Evolutionary conservation across 2,329 filamentous ascomycete species (phyloP).

Genomic region (Fusarium zealandicum): DNA sequence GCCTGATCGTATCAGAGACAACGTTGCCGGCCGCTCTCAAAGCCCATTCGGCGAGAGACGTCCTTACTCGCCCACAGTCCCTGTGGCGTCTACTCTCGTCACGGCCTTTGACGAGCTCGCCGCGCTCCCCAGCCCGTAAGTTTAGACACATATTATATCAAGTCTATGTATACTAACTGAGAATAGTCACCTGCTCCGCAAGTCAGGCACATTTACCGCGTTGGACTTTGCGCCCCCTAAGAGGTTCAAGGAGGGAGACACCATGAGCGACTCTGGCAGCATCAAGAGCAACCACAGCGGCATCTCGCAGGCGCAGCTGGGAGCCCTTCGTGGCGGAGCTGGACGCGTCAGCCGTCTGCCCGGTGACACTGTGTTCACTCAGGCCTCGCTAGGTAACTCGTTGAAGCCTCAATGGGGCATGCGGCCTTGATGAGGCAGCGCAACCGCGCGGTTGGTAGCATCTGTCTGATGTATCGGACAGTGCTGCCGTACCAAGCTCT

Average conservation of each 20-base stretch:
- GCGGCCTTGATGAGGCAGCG: slow-evolving; percentile 49
- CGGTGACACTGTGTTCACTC: slow-evolving; percentile 80
- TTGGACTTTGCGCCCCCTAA: slow-evolving; percentile 84
- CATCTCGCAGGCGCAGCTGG: slow-evolving; percentile 72
- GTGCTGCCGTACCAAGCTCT: slow-evolving; percentile 11
- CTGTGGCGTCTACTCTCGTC: slow-evolving; percentile 78
- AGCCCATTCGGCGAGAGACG: slow-evolving; percentile 69
- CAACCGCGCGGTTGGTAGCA: slow-evolving; percentile 5
- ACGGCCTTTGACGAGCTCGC: slow-evolving; percentile 88
- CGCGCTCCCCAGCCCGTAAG: slow-evolving; percentile 89
- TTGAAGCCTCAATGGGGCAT: slow-evolving; percentile 68
- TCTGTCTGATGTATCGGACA: slow-evolving; percentile 6
- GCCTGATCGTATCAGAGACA: slow-evolving; percentile 70
- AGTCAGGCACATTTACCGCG: slow-evolving; percentile 78
- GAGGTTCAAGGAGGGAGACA: slow-evolving; percentile 70
- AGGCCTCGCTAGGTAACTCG: slow-evolving; percentile 67
- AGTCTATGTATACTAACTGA: slow-evolving; percentile 37
- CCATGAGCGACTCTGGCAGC: slow-evolving; percentile 70
- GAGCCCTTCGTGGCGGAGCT: slow-evolving; percentile 80
- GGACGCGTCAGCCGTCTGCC: slow-evolving; percentile 88
- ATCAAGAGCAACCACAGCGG: slow-evolving; percentile 72
- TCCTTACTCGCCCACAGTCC: slow-evolving; percentile 77
- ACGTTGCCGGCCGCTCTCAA: slow-evolving; percentile 72
- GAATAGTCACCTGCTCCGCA: slow-evolving; percentile 72
- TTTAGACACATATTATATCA: slow-evolving; percentile 40